Evolutionary conservation across 2,329 filamentous ascomycete species (phyloP).

Genomic region (Bipolaris gigantea): DNA sequence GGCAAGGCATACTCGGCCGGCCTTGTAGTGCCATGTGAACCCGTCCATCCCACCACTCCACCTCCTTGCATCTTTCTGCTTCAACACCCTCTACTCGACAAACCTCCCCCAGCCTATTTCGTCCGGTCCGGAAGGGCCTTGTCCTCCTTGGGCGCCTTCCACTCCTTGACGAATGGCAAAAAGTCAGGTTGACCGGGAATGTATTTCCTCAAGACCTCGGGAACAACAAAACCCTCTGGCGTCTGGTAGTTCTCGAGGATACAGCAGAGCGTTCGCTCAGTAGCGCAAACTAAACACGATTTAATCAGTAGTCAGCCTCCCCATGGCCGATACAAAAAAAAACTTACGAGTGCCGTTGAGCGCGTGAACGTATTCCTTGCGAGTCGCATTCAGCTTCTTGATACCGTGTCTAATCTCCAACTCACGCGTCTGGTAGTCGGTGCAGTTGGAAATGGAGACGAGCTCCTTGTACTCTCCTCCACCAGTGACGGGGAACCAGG

Average conservation of each 20-base stretch:
- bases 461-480: slow-evolving; percentile 97
- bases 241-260: slow-evolving; percentile 97
- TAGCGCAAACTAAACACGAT: slow-evolving; percentile 67
- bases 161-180: slow-evolving; percentile 82
- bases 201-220: slow-evolving; percentile 57
- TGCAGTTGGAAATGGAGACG: slow-evolving; percentile 97
- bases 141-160: slow-evolving; percentile 37
- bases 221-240: slow-evolving; percentile 62
- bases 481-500: slow-evolving; percentile 61
- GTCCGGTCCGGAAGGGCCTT: slow-evolving; percentile 31
- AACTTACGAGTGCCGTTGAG: slow-evolving; percentile 69
- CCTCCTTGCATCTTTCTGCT: background rate
- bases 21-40: background rate
- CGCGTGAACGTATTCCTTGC: slow-evolving; percentile 94
- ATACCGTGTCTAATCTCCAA: slow-evolving; percentile 89
- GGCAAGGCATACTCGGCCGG: background rate
- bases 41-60: background rate
- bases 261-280: slow-evolving; percentile 89
- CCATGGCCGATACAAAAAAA: background rate
- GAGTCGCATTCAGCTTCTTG: slow-evolving; percentile 72
- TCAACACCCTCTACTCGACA: background rate
- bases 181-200: slow-evolving; percentile 88
- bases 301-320: background rate
- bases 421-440: slow-evolving; percentile 92
- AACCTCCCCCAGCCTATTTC: background rate